A percentile compares a stretch with the other conserved stretches of the same genome.
These are phyloP conservation scores for Pyricularia pennisetigena DNA, from an alignment of 2,329 filamentous ascomycete genomes.

Conservation along the genomic window DNA sequence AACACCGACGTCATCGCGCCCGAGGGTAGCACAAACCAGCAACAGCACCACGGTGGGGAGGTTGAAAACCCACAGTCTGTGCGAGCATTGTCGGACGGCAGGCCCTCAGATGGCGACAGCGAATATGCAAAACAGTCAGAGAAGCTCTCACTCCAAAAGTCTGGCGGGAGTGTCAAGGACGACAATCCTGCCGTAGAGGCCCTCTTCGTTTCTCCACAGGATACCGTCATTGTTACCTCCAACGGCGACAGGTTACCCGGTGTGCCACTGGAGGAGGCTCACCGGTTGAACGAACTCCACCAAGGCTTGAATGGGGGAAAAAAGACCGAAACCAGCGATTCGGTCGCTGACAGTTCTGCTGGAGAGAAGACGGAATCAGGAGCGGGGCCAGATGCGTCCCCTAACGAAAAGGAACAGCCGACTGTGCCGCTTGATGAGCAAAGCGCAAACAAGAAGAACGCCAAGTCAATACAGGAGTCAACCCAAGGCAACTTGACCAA, in stretches of 20 bases:
- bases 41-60: background rate
- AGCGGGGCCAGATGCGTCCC: background rate
- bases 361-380: no score
- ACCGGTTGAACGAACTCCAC: conserved; percentile 56
- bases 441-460: conserved; percentile 18
- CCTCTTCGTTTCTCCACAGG: conserved; percentile 56
- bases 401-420: background rate
- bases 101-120: conserved; percentile 26
- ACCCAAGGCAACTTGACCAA: conserved; percentile 34
- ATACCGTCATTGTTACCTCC: conserved; percentile 60
- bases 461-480: conserved; percentile 28
- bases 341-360: background rate
- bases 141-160: conserved; percentile 37
- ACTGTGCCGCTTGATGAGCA: background rate
- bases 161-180: conserved; percentile 15
- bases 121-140: conserved; percentile 53
- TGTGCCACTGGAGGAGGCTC: conserved; percentile 60
- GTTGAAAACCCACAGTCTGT: background rate
- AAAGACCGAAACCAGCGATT: background rate
- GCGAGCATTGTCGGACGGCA: background rate
- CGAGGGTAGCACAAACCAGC: background rate
- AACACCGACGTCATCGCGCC: background rate
- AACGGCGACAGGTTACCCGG: conserved; percentile 58
- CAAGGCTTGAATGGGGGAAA: conserved; percentile 29
- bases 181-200: conserved; percentile 50